phyloP scores from a whole-genome alignment of 169 alveolate species.

The Cryptosporidium ubiquitum region DNA sequence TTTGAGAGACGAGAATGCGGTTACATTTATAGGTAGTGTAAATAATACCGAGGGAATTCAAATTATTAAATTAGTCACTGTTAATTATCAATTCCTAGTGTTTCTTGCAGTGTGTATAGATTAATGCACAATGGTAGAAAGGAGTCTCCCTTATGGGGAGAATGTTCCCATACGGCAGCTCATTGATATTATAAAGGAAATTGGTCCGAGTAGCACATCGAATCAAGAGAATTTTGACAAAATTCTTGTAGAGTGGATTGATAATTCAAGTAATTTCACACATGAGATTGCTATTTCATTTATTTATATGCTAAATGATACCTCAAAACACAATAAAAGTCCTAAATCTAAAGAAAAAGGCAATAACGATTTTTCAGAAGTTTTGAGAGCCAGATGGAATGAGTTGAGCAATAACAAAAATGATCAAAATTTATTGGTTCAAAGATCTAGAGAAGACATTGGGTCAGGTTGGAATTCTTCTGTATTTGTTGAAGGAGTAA shows the following conservation, averaged over 20 bases:
- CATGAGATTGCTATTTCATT: conserved; percentile 24
- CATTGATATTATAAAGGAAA: not conserved
- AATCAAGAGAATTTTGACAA: conserved; percentile 18
- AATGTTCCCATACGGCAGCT: not conserved
- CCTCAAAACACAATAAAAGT: conserved; percentile 15
- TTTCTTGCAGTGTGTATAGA: not conserved
- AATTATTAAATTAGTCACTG: not conserved
- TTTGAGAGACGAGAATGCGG: conserved; percentile 66
- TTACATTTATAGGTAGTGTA: not conserved
- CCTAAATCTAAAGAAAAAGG: not conserved
- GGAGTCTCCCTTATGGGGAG: conserved; percentile 37
- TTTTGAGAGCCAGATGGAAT: conserved; percentile 67
- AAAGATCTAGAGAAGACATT: not conserved
- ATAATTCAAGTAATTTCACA: not conserved
- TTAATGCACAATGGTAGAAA: conserved; percentile 59
- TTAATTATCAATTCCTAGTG: not conserved
- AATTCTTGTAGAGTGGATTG: conserved; percentile 9
- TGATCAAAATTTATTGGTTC: conserved; percentile 13
- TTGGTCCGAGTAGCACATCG: conserved; percentile 67
- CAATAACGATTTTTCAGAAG: conserved; percentile 37
- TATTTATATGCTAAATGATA: conserved; percentile 46
- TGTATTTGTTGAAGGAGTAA: conserved; percentile 56
- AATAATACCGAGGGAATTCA: not conserved
- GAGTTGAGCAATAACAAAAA: conserved; percentile 27
- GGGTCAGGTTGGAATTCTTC: conserved; percentile 51